Percentiles rank a stretch among this genome's conserved stretches.
phyloP scores from a whole-genome alignment of 352 stramenopile genomes.

The Phytophthora megakarya region DNA sequence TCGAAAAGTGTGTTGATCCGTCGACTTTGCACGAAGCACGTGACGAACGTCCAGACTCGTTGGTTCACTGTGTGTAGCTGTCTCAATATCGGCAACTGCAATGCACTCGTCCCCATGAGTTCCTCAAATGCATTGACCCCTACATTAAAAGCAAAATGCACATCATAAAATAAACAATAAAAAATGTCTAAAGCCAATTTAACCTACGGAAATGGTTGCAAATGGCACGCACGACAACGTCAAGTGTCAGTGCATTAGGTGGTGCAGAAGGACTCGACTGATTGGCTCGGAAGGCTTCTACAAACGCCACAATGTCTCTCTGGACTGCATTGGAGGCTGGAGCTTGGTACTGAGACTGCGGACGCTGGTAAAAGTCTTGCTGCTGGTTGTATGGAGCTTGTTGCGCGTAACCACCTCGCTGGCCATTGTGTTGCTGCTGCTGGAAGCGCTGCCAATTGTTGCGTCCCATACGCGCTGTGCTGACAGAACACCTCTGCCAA shows the following conservation, averaged over 20 bases:
- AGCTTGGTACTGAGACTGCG: neutral
- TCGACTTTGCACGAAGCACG: conserved; percentile 73
- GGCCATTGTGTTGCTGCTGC: conserved; percentile 31
- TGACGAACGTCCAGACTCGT: conserved; percentile 83
- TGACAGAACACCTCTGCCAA: too few relatives aligned
- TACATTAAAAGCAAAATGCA: conserved; percentile 23
- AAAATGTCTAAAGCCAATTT: neutral
- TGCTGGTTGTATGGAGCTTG: conserved; percentile 3
- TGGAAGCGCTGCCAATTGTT: conserved; percentile 44
- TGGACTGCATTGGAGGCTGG: conserved; percentile 22
- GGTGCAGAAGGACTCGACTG: conserved; percentile 53
- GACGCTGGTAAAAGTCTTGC: conserved; percentile 10
- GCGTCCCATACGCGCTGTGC: conserved; percentile 13
- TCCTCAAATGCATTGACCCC: conserved; percentile 60
- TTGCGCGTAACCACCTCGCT: neutral
- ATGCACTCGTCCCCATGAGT: conserved; percentile 43
- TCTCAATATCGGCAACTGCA: conserved; percentile 54
- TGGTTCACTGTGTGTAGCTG: conserved; percentile 72
- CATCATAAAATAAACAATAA: neutral
- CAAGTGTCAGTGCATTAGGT: conserved; percentile 62
- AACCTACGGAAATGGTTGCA: conserved; percentile 69
- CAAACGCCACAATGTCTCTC: conserved; percentile 62
- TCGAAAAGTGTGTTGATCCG: conserved; percentile 78
- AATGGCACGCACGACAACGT: conserved; percentile 53
- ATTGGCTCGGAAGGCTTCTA: conserved; percentile 55